Base-by-base conservation (phyloP, 305 asterid genomes). In the Fraxinus platypoda region DNA sequence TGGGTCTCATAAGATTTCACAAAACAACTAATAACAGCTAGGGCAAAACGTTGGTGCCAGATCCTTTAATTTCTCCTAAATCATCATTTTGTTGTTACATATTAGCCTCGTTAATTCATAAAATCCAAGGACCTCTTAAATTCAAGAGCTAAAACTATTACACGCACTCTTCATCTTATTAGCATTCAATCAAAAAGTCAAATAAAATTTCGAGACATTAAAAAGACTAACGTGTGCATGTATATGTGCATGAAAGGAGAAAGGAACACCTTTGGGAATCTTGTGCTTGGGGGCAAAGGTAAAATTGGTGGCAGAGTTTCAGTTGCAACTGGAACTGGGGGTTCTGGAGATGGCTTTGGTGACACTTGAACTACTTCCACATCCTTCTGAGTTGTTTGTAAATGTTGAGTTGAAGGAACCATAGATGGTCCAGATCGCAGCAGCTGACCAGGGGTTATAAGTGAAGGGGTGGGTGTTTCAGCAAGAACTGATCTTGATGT, bases 251-350 rank as follows among this genome's bases (percentile, higher is more conserved):
- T 15, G 15, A 13, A 1, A 43, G 30, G 30, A 72, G 80, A 81
- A 79, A 85, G 34, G n/a, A 77, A 76, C 68, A 95, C 97, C 93
- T 82, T 94, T 33, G 90, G 88, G 49, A 83, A 66, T 66, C 91
- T 90, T 5, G 95, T 57, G 83, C 88, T 90, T 8, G 89, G 84
- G 4, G 99, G 99, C 76, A 90, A 86, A 0, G 98, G 98, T 84
- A 96, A 87, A 81, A 96, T 90, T 21, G 99, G 98, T 26, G 94
- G 99, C 81, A 91, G 97, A 87, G 93, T 93, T 88, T 92, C 98
- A 6, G 88, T 52, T 38, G 66, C 84, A 33, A 59, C 88, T 0
- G 93, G 81, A 64, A 72, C 92, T 33, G 87, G 84, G 2, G 84
- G 85, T 80, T 87, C 97, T 76, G 93, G 62, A 34, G 89, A 79